These are phyloP conservation scores for Amanita pseudoporphyria DNA, from an alignment of 768 basidiomycete genomes.

Conservation along the genomic window DNA sequence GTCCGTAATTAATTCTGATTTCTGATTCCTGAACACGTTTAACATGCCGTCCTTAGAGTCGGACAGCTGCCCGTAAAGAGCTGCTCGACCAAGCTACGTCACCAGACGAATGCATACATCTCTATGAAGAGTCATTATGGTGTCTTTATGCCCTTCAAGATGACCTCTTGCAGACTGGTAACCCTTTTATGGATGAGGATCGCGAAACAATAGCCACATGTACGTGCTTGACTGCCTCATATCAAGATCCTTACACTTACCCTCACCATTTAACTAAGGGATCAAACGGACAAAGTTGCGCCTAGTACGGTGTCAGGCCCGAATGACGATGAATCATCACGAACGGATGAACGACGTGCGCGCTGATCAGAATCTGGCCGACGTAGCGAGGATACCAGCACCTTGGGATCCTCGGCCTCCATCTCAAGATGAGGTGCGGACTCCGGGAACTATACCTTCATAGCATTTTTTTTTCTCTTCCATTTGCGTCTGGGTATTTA, in stretches of 20 bases:
- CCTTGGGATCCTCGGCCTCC: constrained; percentile 55
- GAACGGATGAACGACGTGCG: constrained; percentile 70
- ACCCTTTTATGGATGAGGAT: constrained; percentile 81
- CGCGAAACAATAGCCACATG: constrained; percentile 70
- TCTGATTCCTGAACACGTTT: background rate
- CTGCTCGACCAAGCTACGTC: constrained; percentile 68
- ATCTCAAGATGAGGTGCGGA: background rate
- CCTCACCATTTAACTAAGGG: constrained; percentile 34
- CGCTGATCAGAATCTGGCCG: constrained; percentile 71
- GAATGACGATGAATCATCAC: constrained; percentile 67
- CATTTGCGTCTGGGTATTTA: background rate
- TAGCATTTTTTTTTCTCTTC: background rate
- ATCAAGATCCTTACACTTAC: constrained; percentile 1
- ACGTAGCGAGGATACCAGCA: constrained; percentile 59
- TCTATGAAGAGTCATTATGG: constrained; percentile 95
- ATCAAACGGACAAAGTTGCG: constrained; percentile 80
- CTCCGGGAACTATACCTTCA: background rate
- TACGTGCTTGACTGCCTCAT: constrained; percentile 23
- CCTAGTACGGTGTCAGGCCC: constrained; percentile 64
- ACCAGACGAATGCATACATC: constrained; percentile 80
- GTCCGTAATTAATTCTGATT: constrained; percentile 34
- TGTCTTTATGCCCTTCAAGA: constrained; percentile 90
- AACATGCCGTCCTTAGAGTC: constrained; percentile 47
- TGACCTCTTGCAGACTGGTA: constrained; percentile 70
- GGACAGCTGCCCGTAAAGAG: constrained; percentile 87